These are phyloP conservation scores for Aspergillus sclerotialis DNA, from an alignment of 2,329 filamentous ascomycete genomes.

Conservation along the genomic window DNA sequence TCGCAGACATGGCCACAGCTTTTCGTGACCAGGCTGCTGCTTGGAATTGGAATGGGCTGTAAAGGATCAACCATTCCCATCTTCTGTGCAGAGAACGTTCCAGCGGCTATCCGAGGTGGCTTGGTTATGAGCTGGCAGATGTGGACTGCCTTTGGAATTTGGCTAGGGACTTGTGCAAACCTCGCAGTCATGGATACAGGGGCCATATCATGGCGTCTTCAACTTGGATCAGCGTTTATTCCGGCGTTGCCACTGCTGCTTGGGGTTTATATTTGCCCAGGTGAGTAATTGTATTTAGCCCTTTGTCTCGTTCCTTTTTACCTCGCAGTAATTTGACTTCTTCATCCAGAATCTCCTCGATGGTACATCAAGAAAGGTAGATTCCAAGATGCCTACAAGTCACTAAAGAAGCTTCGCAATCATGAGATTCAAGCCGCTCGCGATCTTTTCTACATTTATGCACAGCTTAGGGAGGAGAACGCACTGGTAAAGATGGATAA, in stretches of 20 bases:
- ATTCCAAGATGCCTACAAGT: conserved; percentile 55
- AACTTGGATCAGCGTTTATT: conserved; percentile 58
- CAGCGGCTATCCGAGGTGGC: conserved; percentile 48
- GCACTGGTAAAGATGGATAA: conserved; percentile 29
- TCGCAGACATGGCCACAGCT: conserved; percentile 55
- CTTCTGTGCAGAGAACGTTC: conserved; percentile 51
- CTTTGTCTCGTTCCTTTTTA: no score
- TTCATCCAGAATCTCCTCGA: conserved; percentile 53
- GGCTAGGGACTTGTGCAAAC: conserved; percentile 60
- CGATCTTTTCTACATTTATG: conserved; percentile 56
- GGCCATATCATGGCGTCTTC: conserved; percentile 56
- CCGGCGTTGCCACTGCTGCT: conserved; percentile 56
- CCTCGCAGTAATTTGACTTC: background rate
- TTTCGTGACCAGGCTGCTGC: conserved; percentile 49
- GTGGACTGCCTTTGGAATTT: conserved; percentile 57
- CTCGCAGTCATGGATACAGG: conserved; percentile 55
- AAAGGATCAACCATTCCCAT: conserved; percentile 51
- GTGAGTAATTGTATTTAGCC: background rate
- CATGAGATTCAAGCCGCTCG: conserved; percentile 54
- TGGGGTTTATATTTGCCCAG: conserved; percentile 53
- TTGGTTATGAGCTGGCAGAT: conserved; percentile 51
- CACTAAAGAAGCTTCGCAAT: conserved; percentile 52
- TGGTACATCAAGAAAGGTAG: conserved; percentile 63
- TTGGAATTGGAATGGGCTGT: conserved; percentile 58
- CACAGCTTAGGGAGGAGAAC: conserved; percentile 44